Percentiles rank a stretch among this genome's conserved stretches.
Conservation (phyloP, 2,329 filamentous ascomycete species). For the Raffaelea deltoideospora region DNA sequence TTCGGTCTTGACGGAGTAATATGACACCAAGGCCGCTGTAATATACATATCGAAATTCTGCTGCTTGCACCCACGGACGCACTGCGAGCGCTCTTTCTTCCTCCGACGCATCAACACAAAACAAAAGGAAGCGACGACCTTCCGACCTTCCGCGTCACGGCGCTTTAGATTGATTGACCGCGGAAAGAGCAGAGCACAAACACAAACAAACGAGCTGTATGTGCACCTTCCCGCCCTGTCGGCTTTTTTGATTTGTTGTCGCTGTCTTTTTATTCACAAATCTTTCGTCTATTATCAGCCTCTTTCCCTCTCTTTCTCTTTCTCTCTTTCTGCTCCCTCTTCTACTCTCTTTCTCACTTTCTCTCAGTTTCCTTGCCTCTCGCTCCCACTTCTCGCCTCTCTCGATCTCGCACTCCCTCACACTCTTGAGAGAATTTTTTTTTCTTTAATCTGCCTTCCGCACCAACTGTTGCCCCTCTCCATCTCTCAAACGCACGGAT, state of each 20-base stretch:
- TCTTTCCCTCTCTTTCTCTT: too few relatives aligned
- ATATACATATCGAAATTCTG: too few relatives aligned
- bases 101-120: too few relatives aligned
- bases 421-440: not conserved
- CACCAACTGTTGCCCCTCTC: not conserved
- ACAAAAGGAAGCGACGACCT: too few relatives aligned
- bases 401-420: too few relatives aligned
- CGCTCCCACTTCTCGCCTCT: not conserved
- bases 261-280: not conserved
- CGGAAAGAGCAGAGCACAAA: not conserved
- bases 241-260: not conserved
- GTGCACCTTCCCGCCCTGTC: not conserved
- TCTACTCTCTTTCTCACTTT: not conserved
- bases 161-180: too few relatives aligned
- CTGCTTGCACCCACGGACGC: too few relatives aligned
- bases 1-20: too few relatives aligned
- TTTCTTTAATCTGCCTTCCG: not conserved
- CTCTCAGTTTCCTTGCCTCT: not conserved
- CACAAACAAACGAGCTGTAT: not conserved
- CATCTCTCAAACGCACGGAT: not conserved
- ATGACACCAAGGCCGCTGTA: too few relatives aligned
- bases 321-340: not conserved
- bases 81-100: too few relatives aligned
- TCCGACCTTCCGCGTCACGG: too few relatives aligned
- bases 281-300: too few relatives aligned